Percentiles rank a stretch among this genome's conserved stretches.
These are phyloP conservation scores for Trichoderma sp. DNA, from an alignment of 2,329 filamentous ascomycete genomes.

Conservation along the genomic window DNA sequence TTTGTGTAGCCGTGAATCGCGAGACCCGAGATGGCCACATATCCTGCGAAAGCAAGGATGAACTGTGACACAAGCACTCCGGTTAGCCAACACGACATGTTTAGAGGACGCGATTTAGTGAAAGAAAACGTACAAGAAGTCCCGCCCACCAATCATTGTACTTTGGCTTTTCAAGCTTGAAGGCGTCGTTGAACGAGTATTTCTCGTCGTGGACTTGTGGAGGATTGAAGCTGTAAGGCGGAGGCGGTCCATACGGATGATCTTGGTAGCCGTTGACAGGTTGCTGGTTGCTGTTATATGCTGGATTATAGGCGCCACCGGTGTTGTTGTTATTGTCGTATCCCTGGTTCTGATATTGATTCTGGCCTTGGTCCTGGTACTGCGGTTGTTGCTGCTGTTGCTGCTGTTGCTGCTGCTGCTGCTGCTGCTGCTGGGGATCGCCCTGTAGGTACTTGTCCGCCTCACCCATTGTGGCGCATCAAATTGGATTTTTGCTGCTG, in stretches of 20 bases:
- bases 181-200: conserved; percentile 71
- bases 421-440: conserved; percentile 16
- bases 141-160: conserved; percentile 91
- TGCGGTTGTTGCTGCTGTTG: conserved; percentile 3
- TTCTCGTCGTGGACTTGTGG: conserved; percentile 45
- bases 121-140: conserved; percentile 55
- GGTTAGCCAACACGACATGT: neutral
- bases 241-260: conserved; percentile 29
- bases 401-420: neutral
- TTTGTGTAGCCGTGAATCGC: conserved; percentile 70
- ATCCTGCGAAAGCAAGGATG: conserved; percentile 68
- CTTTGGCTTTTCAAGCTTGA: conserved; percentile 79
- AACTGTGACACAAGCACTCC: conserved; percentile 47
- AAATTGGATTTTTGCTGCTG: neutral
- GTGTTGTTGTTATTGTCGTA: neutral
- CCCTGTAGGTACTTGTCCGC: conserved; percentile 32
- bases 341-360: conserved; percentile 24
- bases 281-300: conserved; percentile 3
- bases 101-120: neutral
- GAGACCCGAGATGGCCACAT: conserved; percentile 71
- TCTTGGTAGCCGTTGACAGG: neutral
- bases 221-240: conserved; percentile 37
- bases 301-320: conserved; percentile 5
- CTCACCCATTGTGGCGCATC: conserved; percentile 33
- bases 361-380: conserved; percentile 19